Evolutionary conservation across 139 green algal species (phyloP), one percentile per base, ranked within the genome.

Genomic region (Ostreobium quekettii): DNA sequence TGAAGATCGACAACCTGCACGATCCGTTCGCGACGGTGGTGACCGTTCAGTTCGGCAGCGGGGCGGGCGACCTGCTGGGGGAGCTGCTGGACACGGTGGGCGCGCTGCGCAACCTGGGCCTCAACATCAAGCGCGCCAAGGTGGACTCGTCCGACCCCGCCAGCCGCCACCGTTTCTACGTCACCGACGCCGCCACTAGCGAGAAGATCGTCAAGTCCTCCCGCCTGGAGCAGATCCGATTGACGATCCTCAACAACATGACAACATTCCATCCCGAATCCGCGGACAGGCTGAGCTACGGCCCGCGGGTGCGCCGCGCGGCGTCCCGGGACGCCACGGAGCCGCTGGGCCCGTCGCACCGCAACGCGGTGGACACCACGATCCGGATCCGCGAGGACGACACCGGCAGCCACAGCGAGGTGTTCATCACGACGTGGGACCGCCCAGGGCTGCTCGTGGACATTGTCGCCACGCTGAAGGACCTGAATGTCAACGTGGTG

Each of bases 401-500:
- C 64, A 84, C 80, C 49, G 79, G 76, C 48, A 71, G 68, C 19
- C 84, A 73, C 70, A 76, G 60, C 26, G 38, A 84, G 24, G 73
- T 89, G 8, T 74, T 80, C 33, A 82, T 88, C 48, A 76, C 46
- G 36, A 89, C 80, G 0, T 4, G 31, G 2, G 83, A 89, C 56
- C 66, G 83, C 4, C 78, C 80, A 24, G 83, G 82, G n/a, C 78
- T 88, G 74, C 80, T 90, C 64, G 79, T 83, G 22, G 78, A 83
- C 70, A 80, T 80, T 6, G 71, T 80, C 26, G 29, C 24, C 26
- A 29, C 22, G 36, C 82, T 97, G 0, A 95, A 95, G 79, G 90
- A 97, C 80, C 82, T 97, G 72, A 96, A 89, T 70, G 80, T 97
- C 6, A 95, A 96, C 68, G 93, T 98, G 26, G 78, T 96, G 11